Base-by-base conservation (phyloP, 345 rosid species). In the Salix caprea region DNA sequence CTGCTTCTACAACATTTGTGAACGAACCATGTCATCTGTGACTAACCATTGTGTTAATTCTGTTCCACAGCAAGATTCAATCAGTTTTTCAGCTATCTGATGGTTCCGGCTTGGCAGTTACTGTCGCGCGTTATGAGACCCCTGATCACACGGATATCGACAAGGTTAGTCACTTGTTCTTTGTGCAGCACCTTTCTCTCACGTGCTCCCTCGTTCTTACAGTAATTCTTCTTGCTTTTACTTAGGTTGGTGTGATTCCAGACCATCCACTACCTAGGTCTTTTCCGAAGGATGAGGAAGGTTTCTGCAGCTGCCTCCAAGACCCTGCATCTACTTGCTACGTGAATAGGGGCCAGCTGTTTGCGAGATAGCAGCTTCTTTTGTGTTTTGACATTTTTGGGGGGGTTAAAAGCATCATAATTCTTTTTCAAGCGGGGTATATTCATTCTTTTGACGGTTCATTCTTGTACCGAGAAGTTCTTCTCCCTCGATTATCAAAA, bases 41-140 rank as follows among this genome's bases (percentile, higher is more conserved):
- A 73, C 78, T 81, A 67, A 72, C 58, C 26, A 6, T 70, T 30
- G 24, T 44, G 52, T 75, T 36, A 42, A 48, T 42, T 28, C 78
- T 70, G 68, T 78, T 60, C 46, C 86, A 86, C 92, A 92, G 98
- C 67, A 93, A 96, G 89, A 96, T 96, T 84, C 99, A 96, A 86
- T 92, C 98, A 4, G 98, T 96, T 37, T 92, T 96, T 78, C 85
- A 88, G 87, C 87, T 93, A n/a, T 93, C 99, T 4, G 99, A 96
- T 79, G 99, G 97, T 80, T 93, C 96, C 0, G 99, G 99, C 44
- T 81, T 93, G 80, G 99, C 91, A 23, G 97, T 96, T 71, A 96
- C 98, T 21, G 92, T 91, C 67, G 99, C 98, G 76, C 91, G 96
- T 18, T 96, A 96, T 21, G 91, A 96, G 89, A 96, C 99, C 52